Evolutionary conservation across 2,329 filamentous ascomycete species (phyloP).

Genomic region (Parastagonospora nodorum): DNA sequence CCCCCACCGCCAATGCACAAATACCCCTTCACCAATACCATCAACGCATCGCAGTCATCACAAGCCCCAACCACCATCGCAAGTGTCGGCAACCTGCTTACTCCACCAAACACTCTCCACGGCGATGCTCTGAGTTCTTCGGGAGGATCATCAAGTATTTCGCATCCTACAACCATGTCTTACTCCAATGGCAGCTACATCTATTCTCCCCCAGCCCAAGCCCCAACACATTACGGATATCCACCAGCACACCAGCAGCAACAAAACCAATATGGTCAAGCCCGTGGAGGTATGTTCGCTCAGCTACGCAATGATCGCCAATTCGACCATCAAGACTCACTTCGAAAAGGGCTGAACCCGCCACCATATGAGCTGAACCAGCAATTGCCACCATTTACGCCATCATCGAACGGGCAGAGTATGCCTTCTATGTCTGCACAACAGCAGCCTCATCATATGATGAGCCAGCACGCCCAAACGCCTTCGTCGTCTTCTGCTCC

Average conservation of each 20-base stretch:
- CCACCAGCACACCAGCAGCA: slow-evolving; percentile 44
- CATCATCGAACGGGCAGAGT: slow-evolving; percentile 57
- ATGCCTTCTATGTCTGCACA: slow-evolving; percentile 53
- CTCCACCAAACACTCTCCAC: slow-evolving; percentile 64
- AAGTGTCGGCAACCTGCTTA: slow-evolving; percentile 66
- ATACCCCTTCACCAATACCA: slow-evolving; percentile 51
- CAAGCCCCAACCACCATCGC: slow-evolving; percentile 54
- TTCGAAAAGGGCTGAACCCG: slow-evolving; percentile 67
- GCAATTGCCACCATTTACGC: slow-evolving; percentile 65
- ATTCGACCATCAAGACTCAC: slow-evolving; percentile 62
- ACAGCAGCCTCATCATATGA: slow-evolving; percentile 54
- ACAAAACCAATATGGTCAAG: slow-evolving; percentile 39
- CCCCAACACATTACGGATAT: slow-evolving; percentile 61
- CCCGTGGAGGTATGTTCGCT: slow-evolving; percentile 58
- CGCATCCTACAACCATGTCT: slow-evolving; percentile 61
- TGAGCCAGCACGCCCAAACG: slow-evolving; percentile 47
- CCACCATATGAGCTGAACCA: slow-evolving; percentile 69
- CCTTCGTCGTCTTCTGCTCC: slow-evolving; percentile 45
- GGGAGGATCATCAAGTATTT: slow-evolving; percentile 64
- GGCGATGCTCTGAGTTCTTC: slow-evolving; percentile 67
- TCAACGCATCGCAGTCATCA: slow-evolving; percentile 51
- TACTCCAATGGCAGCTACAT: slow-evolving; percentile 69
- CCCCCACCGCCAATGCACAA: slow-evolving; percentile 63
- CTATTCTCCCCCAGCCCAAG: slow-evolving; percentile 61
- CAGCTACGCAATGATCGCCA: slow-evolving; percentile 57